Evolutionary conservation across 768 basidiomycete genomes (phyloP), one percentile per base, ranked within the genome.

Genomic region (Cystofilobasidium bisporidii): DNA sequence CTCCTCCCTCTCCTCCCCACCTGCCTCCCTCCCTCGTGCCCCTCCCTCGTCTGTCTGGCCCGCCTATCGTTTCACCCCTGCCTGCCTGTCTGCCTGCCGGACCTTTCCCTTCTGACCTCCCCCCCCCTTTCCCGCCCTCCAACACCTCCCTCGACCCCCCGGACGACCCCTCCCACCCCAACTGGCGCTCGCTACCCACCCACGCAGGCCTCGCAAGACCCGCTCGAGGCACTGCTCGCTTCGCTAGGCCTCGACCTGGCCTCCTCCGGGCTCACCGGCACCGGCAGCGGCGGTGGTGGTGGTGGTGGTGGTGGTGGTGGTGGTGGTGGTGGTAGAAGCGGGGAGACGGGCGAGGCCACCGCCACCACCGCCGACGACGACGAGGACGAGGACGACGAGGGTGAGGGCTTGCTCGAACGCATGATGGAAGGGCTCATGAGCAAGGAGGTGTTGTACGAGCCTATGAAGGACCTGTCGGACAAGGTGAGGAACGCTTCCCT

Each of bases 371-470:
- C 36, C 36, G 36, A 5, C 36, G 36, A 5, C 36, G 36, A 5
- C 11, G 71, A 66, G n/a, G 75, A 73, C 33, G 75, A 71, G 22
- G 73, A 72, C 32, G 83, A 84, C 17, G 80, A 80, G 0, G 75
- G 77, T 3, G 72, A 86, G 50, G 83, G 81, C 0, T 78, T 91
- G 69, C 80, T 94, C 12, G 89, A 92, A 75, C 82, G 75, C 30
- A 87, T 93, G 83, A 89, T 91, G 88, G 78, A 81, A 26, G 83
- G 86, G 75, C 80, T 91, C 30, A 85, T 90, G 85, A 83, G 82
- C 78, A 87, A 89, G 73, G 87, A 89, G 0, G 80, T 91, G 3
- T 77, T 93, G n/a, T 87, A 91, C 71, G 89, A 91, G 55, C 91
- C 91, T 0, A 74, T 93, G 66, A 88, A 87, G 71, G 91, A 94